Percentiles rank a stretch among this genome's conserved stretches.
Conservation (phyloP, 495 filamentous ascomycete genomes). For the Lindgomyces ingoldianus region DNA sequence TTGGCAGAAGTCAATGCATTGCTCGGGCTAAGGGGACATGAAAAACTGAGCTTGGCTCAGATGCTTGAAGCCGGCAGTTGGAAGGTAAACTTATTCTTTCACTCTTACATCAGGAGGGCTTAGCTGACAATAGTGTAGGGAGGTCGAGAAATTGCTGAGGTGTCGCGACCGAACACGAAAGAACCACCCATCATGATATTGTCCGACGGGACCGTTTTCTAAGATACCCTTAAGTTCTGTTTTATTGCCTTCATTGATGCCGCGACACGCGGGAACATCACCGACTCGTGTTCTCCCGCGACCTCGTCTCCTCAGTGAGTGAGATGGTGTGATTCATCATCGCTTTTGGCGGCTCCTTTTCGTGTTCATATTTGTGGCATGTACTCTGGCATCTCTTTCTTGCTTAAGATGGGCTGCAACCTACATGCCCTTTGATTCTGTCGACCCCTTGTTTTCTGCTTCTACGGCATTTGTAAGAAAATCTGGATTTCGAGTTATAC, state of each 20-base stretch:
- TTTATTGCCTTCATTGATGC: neutral
- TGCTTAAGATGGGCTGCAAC: neutral
- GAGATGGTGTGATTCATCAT: too few species aligned
- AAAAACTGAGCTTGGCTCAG: constrained; percentile 70
- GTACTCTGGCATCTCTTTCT: neutral
- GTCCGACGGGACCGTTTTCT: constrained; percentile 95
- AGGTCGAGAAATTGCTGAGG: constrained; percentile 92
- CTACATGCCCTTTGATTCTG: too few species aligned
- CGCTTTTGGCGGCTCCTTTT: constrained; percentile 4
- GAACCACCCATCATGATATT: constrained; percentile 95
- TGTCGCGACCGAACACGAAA: constrained; percentile 93
- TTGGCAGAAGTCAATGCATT: constrained; percentile 70
- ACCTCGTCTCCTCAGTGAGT: too few species aligned
- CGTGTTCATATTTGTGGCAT: constrained; percentile 16
- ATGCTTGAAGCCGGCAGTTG: constrained; percentile 88
- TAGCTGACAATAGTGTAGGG: constrained; percentile 58
- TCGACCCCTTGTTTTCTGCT: too few species aligned
- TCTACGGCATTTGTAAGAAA: neutral
- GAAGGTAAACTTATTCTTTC: constrained; percentile 64
- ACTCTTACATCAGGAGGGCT: neutral
- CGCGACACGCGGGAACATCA: neutral
- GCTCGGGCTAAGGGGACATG: constrained; percentile 55
- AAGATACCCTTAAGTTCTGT: constrained; percentile 43
- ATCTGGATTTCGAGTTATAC: neutral
- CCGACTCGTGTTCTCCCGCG: too few species aligned